Evolutionary conservation across 1,284 basidiomycete species (phyloP).

Genomic region (Ganoderma multipileum): DNA sequence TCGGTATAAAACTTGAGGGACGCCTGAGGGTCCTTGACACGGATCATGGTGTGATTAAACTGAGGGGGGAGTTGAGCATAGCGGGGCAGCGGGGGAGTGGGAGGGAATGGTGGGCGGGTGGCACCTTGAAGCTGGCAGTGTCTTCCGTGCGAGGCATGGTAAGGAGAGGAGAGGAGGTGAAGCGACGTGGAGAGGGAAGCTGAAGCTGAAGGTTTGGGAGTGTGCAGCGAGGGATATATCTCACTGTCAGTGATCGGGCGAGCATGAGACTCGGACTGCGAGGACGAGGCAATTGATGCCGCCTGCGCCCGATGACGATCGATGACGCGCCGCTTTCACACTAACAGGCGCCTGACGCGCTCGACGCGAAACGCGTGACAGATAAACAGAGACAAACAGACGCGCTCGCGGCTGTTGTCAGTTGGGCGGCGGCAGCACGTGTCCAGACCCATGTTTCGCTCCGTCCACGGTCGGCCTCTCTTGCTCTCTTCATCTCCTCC

Average conservation of each 20-base stretch:
- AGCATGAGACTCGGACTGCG: not conserved
- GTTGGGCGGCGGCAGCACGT: slow-evolving; percentile 5
- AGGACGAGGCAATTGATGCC: too few relatives aligned
- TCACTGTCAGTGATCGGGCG: not conserved
- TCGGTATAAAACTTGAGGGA: slow-evolving; percentile 82
- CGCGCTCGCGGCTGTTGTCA: slow-evolving; percentile 33
- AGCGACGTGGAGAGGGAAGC: not conserved
- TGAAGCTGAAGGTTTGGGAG: not conserved
- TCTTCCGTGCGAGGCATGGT: slow-evolving; percentile 70
- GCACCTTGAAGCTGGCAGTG: slow-evolving; percentile 70
- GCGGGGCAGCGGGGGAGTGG: not conserved
- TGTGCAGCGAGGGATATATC: not conserved
- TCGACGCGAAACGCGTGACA: slow-evolving; percentile 30
- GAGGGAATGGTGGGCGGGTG: not conserved
- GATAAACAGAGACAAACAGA: slow-evolving; percentile 34
- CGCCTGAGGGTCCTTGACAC: slow-evolving; percentile 87
- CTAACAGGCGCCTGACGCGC: slow-evolving; percentile 4
- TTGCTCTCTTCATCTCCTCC: slow-evolving; percentile 7
- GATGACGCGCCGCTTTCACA: slow-evolving; percentile 16
- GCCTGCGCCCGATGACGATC: slow-evolving; percentile 2
- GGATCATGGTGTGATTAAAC: slow-evolving; percentile 93
- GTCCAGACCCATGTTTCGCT: not conserved
- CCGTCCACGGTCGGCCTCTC: not conserved
- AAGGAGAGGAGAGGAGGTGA: slow-evolving; percentile 17
- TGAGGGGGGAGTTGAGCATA: slow-evolving; percentile 36